Conservation (phyloP, 768 basidiomycete genomes). For the Epithele typhae region DNA sequence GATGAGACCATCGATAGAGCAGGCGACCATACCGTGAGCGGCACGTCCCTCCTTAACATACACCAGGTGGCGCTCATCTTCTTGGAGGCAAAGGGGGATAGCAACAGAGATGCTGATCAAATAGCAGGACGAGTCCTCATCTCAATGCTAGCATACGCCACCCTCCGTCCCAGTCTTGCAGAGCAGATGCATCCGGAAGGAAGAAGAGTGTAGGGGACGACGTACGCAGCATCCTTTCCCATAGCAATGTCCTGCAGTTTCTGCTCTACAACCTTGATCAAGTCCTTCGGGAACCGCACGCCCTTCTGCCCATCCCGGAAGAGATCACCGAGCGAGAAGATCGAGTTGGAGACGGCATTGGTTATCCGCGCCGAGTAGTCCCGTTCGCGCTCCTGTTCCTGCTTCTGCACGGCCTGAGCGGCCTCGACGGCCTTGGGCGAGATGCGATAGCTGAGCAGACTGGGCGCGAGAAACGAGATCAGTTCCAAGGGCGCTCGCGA, state of each 20-base stretch:
- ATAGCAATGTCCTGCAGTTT: constrained; percentile 90
- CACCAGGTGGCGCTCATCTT: too few species aligned
- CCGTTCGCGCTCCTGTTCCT: constrained; percentile 40
- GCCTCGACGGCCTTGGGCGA: constrained; percentile 46
- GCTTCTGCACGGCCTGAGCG: constrained; percentile 14
- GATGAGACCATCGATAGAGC: too few species aligned
- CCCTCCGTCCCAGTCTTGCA: too few species aligned
- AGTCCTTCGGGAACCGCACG: constrained; percentile 91
- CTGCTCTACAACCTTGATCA: constrained; percentile 86
- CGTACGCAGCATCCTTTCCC: constrained; percentile 87
- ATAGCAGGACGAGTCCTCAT: too few species aligned
- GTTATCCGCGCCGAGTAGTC: constrained; percentile 69
- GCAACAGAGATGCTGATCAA: too few species aligned
- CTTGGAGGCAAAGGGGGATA: too few species aligned
- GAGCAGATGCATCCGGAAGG: too few species aligned
- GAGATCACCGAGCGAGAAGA: constrained; percentile 67
- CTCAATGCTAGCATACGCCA: too few species aligned
- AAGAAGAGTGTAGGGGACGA: constrained; percentile 22
- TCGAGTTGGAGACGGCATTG: constrained; percentile 51
- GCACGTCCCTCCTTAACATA: too few species aligned
- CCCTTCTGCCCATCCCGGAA: constrained; percentile 79
- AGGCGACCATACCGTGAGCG: too few species aligned
- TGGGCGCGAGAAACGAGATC: constrained; percentile 28
- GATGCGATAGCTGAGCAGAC: constrained; percentile 69
- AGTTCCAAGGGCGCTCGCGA: not conserved